Percentiles rank a stretch among this genome's conserved stretches.
Evolutionary conservation across 129 eudicot genomes (phyloP).

Genomic region (Rutidosis leptorrhynchoides): DNA sequence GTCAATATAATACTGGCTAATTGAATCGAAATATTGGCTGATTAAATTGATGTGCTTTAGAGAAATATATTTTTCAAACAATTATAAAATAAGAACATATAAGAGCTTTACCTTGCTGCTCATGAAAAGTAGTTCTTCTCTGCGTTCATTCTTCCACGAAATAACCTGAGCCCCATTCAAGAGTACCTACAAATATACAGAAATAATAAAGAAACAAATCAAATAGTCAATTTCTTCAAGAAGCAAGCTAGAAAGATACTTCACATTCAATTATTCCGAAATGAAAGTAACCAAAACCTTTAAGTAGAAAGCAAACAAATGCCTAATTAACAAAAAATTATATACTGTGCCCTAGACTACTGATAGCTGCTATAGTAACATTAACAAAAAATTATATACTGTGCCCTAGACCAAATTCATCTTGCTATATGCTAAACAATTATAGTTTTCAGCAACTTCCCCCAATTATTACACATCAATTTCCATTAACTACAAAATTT

Average conservation of each 20-base stretch:
- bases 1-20: conserved; percentile 18
- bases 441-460: background rate
- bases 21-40: too few relatives aligned
- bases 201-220: background rate
- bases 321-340: background rate
- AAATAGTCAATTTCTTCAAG: too few relatives aligned
- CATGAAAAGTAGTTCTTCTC: conserved; percentile 84
- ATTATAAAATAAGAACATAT: background rate
- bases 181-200: conserved; percentile 46
- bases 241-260: conserved; percentile 13
- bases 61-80: too few relatives aligned
- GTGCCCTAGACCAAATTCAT: background rate
- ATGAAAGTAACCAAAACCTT: background rate
- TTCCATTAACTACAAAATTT: background rate
- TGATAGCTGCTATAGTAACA: too few relatives aligned
- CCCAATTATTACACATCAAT: background rate
- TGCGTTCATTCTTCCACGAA: conserved; percentile 88
- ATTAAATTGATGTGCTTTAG: too few relatives aligned
- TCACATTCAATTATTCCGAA: conserved; percentile 10
- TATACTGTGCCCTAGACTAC: background rate
- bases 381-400: background rate
- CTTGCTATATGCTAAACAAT: background rate
- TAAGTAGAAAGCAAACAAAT: background rate
- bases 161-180: conserved; percentile 86
- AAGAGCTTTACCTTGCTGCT: conserved; percentile 64